Evolutionary conservation across 306 rosid genomes (phyloP).

Genomic region (Oxytropis ochrocephala): DNA sequence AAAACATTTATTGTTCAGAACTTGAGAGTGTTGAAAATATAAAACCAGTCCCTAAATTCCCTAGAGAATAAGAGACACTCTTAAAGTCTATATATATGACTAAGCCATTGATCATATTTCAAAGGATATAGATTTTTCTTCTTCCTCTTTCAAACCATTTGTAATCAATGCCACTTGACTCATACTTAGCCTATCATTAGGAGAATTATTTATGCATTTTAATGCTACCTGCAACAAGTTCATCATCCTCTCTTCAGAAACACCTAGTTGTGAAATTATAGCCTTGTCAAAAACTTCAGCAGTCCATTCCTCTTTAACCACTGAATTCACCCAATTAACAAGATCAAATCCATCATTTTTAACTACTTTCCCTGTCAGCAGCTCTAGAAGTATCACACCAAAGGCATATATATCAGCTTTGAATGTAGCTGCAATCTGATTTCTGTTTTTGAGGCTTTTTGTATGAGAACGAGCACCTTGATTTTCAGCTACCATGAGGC

Average conservation of each 20-base stretch:
- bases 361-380: conserved; percentile 60
- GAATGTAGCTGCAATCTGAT: conserved; percentile 21
- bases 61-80: neutral
- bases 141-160: conserved; percentile 44
- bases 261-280: conserved; percentile 37
- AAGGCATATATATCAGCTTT: conserved; percentile 51
- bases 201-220: conserved; percentile 42
- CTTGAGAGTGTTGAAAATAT: too few relatives aligned
- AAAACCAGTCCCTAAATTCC: neutral
- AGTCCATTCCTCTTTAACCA: conserved; percentile 66
- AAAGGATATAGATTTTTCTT: conserved; percentile 43
- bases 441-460: conserved; percentile 18
- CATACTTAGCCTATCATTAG: conserved; percentile 48
- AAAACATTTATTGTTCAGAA: too few relatives aligned
- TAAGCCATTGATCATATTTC: conserved; percentile 18
- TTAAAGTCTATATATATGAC: neutral
- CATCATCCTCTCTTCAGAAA: conserved; percentile 67
- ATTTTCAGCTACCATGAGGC: conserved; percentile 45
- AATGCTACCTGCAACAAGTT: conserved; percentile 56
- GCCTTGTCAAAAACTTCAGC: conserved; percentile 53
- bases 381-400: conserved; percentile 70
- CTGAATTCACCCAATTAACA: conserved; percentile 55
- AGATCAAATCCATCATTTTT: conserved; percentile 57
- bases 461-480: neutral
- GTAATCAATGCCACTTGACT: conserved; percentile 39